Evolutionary conservation across 352 stramenopile species (phyloP).

Genomic region (Globisporangium splendens): DNA sequence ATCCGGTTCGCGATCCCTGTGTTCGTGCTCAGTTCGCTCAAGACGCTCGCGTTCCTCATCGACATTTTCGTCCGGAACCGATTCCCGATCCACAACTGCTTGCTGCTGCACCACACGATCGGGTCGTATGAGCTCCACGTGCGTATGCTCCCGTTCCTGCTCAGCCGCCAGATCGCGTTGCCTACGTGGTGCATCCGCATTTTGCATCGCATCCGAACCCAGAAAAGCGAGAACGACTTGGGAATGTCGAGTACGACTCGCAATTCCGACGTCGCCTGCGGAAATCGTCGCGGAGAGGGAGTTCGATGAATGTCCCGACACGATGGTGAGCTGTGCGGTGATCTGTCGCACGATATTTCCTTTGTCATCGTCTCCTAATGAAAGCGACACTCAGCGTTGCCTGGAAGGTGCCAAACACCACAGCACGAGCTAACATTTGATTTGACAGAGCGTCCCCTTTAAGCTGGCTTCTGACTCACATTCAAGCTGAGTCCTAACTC

Average conservation of each 20-base stretch:
- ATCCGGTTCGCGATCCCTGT: constrained; percentile 2
- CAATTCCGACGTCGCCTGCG: too few species aligned
- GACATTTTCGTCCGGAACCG: constrained; percentile 9
- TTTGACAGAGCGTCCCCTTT: too few species aligned
- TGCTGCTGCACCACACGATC: constrained; percentile 10
- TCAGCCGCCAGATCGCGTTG: constrained; percentile 14
- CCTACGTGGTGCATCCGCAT: constrained; percentile 14
- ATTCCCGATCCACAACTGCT: constrained; percentile 11
- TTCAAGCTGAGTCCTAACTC: too few species aligned
- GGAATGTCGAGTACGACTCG: constrained; percentile 18
- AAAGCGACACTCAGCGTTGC: too few species aligned
- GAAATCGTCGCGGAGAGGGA: too few species aligned
- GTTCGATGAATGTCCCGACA: too few species aligned
- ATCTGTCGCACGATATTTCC: too few species aligned
- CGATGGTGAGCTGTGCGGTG: too few species aligned
- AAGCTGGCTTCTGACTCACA: too few species aligned
- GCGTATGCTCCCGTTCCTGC: constrained; percentile 15
- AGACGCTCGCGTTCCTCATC: constrained; percentile 4
- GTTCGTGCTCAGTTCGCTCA: constrained; percentile 6
- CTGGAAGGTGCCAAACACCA: too few species aligned
- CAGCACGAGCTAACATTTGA: too few species aligned
- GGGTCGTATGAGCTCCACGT: constrained; percentile 3
- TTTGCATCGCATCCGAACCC: constrained; percentile 8
- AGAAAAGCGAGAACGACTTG: constrained; percentile 6
- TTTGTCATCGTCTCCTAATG: too few species aligned